Base-by-base conservation (phyloP, 352 stramenopile species). In the Phytophthora sp. region DNA sequence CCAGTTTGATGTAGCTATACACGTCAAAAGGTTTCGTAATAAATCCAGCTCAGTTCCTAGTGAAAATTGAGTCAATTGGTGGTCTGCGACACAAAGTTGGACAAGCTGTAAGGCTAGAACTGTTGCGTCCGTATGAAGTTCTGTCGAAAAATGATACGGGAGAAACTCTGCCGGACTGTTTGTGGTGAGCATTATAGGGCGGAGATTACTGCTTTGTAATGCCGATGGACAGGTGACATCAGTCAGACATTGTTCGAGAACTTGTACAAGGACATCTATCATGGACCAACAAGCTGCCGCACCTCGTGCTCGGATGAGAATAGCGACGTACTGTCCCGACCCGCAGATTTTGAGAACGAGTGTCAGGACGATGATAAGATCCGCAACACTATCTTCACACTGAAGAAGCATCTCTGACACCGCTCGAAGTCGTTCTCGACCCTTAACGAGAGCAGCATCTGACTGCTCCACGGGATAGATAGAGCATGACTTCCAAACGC, bases 351-450 rank as follows among this genome's bases (percentile, higher is more conserved):
- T 53, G 1, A 66, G 33, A 16, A 63, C 9, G 7, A 67, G n/a
- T 6, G 18, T 26, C 13, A 71, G 20, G 7, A 57, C 59, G 1
- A 33, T 16, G 30, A 30, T 20, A 4, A 71, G 63, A 41, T 31
- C 39, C n/a, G 15, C 7, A 23, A 63, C 18, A 24, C 39, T 39
- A 20, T 35, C n/a, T 35, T 47, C 31, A 53, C 49, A 67, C 8
- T 62, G 63, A 31, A 71, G 39, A 21, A 71, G 29, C 57, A 71
- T 46, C 9, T 71, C 63, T 7, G 63, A 71, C 26, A 71, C 13
- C 18, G 47, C 57, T 23, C 35, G 16, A 36, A 71, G 35, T 20
- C 53, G 26, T 18, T 50, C 26, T 20, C 24, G 36, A 13, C 15
- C 23, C 36, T 45, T 56, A 18, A 16, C 12, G 6, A 21, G 11